Percentiles rank a stretch among this genome's conserved stretches.
Evolutionary conservation across 768 basidiomycete genomes (phyloP).

Genomic region (Calocera viscosa): DNA sequence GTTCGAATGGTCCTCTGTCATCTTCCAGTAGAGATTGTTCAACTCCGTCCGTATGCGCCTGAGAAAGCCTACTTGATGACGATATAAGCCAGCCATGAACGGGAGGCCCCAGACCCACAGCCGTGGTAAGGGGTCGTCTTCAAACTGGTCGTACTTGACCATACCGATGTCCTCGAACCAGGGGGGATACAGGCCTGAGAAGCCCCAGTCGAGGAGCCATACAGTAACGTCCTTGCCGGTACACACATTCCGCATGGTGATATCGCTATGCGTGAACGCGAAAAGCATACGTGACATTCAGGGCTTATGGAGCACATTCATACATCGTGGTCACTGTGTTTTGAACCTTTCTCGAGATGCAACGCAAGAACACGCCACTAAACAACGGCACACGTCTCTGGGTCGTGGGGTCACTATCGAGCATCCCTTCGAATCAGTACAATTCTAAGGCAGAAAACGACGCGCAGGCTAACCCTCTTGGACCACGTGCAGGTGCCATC

Average conservation of each 20-base stretch:
- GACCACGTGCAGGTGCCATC: too few species aligned
- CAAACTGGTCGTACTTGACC: neutral
- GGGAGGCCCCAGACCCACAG: neutral
- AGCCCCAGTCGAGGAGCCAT: constrained; percentile 28
- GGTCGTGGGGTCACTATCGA: too few species aligned
- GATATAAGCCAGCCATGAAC: neutral
- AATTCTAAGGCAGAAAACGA: too few species aligned
- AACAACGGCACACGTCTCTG: too few species aligned
- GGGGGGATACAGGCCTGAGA: constrained; percentile 23
- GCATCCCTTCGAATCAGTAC: too few species aligned
- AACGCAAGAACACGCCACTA: too few species aligned
- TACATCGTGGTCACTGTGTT: too few species aligned
- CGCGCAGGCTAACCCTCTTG: too few species aligned
- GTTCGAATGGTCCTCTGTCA: too few species aligned
- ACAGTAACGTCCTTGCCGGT: constrained; percentile 22
- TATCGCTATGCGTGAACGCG: constrained; percentile 25
- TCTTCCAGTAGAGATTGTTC: neutral
- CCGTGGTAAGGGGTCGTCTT: neutral
- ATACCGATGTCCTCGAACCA: constrained; percentile 22
- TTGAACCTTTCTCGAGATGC: too few species aligned
- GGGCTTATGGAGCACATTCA: too few species aligned
- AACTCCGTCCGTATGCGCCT: neutral
- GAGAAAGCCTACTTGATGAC: neutral
- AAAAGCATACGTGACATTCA: constrained; percentile 17
- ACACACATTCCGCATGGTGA: constrained; percentile 24